Conservation (phyloP, 306 rosid species). For the Cyclanthera cordifolia region DNA sequence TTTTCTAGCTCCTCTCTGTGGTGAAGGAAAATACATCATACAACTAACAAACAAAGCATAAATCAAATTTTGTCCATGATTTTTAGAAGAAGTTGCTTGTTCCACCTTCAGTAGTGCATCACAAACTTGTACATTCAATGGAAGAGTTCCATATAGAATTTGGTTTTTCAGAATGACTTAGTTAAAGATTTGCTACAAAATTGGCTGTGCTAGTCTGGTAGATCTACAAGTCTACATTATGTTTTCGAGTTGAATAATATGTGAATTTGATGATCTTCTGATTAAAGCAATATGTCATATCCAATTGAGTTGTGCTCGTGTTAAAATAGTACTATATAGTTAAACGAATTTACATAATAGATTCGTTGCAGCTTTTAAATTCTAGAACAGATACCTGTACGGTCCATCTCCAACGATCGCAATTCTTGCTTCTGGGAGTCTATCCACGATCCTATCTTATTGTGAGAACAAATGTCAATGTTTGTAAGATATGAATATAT, state of each 20-base stretch:
- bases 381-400: slow-evolving; percentile 45
- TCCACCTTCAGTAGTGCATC: neutral
- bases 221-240: neutral
- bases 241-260: no score
- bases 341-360: no score
- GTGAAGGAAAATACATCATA: slow-evolving; percentile 14
- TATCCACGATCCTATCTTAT: slow-evolving; percentile 67
- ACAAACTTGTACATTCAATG: neutral
- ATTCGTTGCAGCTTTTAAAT: neutral
- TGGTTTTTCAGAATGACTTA: neutral
- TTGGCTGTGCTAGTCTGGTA: neutral
- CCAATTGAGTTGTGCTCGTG: no score
- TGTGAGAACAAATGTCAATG: slow-evolving; percentile 13
- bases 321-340: no score
- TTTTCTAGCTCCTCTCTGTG: slow-evolving; percentile 82
- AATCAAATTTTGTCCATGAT: neutral
- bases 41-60: neutral
- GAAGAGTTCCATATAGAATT: neutral
- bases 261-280: no score
- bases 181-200: neutral
- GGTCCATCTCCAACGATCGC: slow-evolving; percentile 97
- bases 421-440: slow-evolving; percentile 78
- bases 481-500: neutral
- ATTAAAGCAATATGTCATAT: no score
- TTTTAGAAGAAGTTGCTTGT: neutral